Evolutionary conservation across 176 grass and related monocot species (phyloP).

Genomic region (Lolium rigidum): DNA sequence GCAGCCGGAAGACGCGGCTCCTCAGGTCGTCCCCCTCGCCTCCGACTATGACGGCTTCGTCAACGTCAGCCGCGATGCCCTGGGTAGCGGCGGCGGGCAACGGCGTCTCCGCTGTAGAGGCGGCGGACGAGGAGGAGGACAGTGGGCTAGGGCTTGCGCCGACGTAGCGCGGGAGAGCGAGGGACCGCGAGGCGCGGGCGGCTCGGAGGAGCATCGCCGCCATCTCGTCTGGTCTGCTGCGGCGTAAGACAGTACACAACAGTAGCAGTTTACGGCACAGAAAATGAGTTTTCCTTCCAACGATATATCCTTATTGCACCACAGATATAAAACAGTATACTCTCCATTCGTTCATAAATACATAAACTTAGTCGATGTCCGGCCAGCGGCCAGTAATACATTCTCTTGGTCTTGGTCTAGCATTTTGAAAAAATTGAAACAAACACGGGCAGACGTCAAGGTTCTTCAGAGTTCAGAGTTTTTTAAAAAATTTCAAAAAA

Average conservation of each 20-base stretch:
- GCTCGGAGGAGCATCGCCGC: slow-evolving; percentile 53
- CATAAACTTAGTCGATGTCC: too few species aligned
- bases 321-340: not conserved
- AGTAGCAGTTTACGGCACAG: too few species aligned
- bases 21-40: slow-evolving; percentile 58
- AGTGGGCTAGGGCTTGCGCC: not conserved
- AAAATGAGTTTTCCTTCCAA: too few species aligned
- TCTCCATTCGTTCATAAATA: too few species aligned
- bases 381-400: too few species aligned
- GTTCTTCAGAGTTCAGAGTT: too few species aligned
- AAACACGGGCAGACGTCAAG: too few species aligned
- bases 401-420: too few species aligned
- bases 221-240: slow-evolving; percentile 37
- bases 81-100: not conserved
- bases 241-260: not conserved
- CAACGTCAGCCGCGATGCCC: slow-evolving; percentile 16
- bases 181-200: slow-evolving; percentile 13
- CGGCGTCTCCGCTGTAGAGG: not conserved
- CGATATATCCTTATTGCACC: too few species aligned
- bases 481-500: too few species aligned
- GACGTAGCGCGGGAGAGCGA: slow-evolving; percentile 32
- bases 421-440: too few species aligned
- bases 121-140: slow-evolving; percentile 40
- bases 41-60: not conserved
- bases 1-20: slow-evolving; percentile 68